phyloP scores from a whole-genome alignment of 202 grass and related monocot genomes.

The Bolboschoenoplectus hybrid region DNA sequence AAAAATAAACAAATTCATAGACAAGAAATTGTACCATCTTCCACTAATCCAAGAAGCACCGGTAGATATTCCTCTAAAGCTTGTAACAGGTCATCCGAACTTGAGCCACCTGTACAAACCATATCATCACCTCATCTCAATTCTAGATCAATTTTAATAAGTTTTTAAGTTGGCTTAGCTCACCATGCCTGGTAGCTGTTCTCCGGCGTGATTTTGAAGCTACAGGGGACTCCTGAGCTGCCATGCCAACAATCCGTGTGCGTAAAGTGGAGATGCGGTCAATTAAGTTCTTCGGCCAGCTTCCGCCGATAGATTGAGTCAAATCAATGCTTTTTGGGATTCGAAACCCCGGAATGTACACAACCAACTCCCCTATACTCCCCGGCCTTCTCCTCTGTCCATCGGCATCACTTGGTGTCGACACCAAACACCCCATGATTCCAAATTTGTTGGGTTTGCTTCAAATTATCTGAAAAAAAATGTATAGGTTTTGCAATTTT shows the following conservation, averaged over 20 bases:
- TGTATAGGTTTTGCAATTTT: not conserved
- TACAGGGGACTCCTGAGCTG: conserved; percentile 61
- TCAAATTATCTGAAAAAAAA: conserved; percentile 35
- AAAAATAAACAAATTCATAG: not conserved
- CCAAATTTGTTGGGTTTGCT: not conserved
- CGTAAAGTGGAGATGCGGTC: conserved; percentile 62
- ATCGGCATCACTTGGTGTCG: conserved; percentile 55
- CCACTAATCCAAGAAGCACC: conserved; percentile 70
- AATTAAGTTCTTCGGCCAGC: conserved; percentile 45
- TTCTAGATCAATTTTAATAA: conserved; percentile 38
- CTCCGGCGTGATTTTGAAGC: conserved; percentile 59
- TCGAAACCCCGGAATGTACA: conserved; percentile 89
- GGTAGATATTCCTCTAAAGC: conserved; percentile 84
- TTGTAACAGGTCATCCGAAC: conserved; percentile 61
- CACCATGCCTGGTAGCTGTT: conserved; percentile 75
- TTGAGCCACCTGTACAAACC: conserved; percentile 51
- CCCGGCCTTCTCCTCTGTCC: conserved; percentile 49
- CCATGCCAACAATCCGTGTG: conserved; percentile 71
- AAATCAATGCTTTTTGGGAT: conserved; percentile 68
- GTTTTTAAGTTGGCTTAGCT: conserved; percentile 23
- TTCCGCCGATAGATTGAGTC: conserved; percentile 54
- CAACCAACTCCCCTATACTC: conserved; percentile 88
- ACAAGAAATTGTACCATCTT: conserved; percentile 62
- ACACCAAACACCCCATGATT: conserved; percentile 75
- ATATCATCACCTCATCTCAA: conserved; percentile 10